phyloP scores from a whole-genome alignment of 306 rosid species.

The Acacia confusa region DNA sequence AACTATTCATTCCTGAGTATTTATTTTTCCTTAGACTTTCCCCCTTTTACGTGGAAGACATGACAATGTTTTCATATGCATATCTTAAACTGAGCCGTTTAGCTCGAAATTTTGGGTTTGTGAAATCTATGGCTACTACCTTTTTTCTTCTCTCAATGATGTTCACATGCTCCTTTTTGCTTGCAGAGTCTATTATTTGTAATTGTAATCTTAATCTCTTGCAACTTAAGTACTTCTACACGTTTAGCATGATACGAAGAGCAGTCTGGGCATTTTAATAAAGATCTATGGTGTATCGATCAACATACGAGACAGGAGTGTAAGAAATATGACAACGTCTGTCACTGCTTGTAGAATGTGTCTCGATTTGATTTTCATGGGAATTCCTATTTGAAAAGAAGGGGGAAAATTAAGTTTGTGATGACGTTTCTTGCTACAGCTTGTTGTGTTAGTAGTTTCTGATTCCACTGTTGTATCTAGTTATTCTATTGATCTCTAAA shows the following conservation, averaged over 20 bases:
- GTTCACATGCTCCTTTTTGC: not conserved
- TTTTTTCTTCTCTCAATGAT: not conserved
- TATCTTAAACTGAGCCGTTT: not conserved
- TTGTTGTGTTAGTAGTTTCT: conserved; percentile 14
- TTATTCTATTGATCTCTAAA: not conserved
- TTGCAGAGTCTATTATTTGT: not conserved
- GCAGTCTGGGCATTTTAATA: not conserved
- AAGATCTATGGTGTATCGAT: not conserved
- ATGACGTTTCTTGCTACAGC: not conserved
- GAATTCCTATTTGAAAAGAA: not conserved
- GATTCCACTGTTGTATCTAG: not conserved
- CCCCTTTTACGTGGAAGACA: not conserved
- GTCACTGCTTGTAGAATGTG: not conserved
- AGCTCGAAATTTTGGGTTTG: not conserved
- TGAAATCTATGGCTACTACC: not conserved
- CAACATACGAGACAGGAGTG: not conserved
- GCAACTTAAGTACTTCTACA: not conserved
- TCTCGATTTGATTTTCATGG: not conserved
- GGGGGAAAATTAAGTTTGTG: not conserved
- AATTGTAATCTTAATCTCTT: not conserved
- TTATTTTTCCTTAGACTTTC: too few species aligned
- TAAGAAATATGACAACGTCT: not conserved
- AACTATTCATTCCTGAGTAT: not conserved
- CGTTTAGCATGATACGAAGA: not conserved
- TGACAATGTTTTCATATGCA: not conserved